Conservation (phyloP, 345 rosid genomes). For the Jatropha curcas region DNA sequence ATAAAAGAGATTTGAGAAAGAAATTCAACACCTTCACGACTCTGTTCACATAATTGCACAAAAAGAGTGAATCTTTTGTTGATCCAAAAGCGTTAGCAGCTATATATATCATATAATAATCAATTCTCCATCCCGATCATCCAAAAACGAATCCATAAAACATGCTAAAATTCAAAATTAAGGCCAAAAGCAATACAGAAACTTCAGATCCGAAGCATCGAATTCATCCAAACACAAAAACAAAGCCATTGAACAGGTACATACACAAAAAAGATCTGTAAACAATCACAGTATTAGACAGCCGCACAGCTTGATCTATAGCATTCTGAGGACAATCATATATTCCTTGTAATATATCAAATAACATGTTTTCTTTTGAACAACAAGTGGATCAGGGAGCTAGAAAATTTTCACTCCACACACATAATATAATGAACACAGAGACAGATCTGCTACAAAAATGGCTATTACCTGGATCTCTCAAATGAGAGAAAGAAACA, state of each 20-base stretch:
- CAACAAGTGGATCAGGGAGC: not conserved
- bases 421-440: not conserved
- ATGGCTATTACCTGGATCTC: conserved; percentile 22
- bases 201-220: conserved; percentile 24
- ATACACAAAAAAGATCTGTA: not conserved
- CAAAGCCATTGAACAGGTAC: not conserved
- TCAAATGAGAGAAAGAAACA: not conserved
- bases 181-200: not conserved
- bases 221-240: conserved; percentile 14
- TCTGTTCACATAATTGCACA: not conserved
- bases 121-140: not conserved
- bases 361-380: too few relatives aligned
- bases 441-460: not conserved
- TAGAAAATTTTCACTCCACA: not conserved
- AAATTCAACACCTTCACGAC: not conserved
- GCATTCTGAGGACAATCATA: conserved; percentile 5
- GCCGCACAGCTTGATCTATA: conserved; percentile 5
- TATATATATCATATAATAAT: not conserved
- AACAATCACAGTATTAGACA: not conserved
- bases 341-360: not conserved
- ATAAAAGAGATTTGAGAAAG: not conserved
- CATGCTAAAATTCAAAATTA: not conserved
- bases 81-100: not conserved
- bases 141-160: not conserved
- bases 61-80: not conserved